These are phyloP conservation scores for Candida sojae DNA, from an alignment of 1,139 yeast species.

Conservation along the genomic window DNA sequence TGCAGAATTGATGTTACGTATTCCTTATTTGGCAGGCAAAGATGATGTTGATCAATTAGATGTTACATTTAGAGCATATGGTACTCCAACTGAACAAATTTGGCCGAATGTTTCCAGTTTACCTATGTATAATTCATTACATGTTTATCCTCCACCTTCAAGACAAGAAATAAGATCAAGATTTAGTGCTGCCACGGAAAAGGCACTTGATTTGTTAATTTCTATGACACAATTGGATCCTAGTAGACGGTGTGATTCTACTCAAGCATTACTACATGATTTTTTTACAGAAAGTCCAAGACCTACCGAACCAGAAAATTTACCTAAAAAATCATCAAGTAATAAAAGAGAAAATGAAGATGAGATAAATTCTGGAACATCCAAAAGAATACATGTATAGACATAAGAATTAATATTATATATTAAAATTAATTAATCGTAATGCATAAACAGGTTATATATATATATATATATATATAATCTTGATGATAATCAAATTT, in stretches of 20 bases:
- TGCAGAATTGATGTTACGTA: slow-evolving; percentile 93
- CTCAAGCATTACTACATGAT: slow-evolving; percentile 62
- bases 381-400: slow-evolving; percentile 17
- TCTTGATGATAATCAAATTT: too few relatives aligned
- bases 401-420: not conserved
- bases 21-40: slow-evolving; percentile 91
- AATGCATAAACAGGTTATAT: not conserved
- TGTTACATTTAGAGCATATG: slow-evolving; percentile 89
- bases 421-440: not conserved
- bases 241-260: slow-evolving; percentile 64
- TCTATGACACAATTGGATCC: slow-evolving; percentile 83
- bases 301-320: slow-evolving; percentile 69
- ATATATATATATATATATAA: not conserved
- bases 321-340: slow-evolving; percentile 54
- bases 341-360: slow-evolving; percentile 19
- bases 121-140: slow-evolving; percentile 71
- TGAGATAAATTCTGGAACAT: slow-evolving; percentile 12
- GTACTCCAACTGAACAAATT: slow-evolving; percentile 88
- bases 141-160: slow-evolving; percentile 81
- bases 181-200: slow-evolving; percentile 90
- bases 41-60: slow-evolving; percentile 89
- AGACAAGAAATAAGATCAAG: slow-evolving; percentile 78
- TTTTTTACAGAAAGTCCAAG: slow-evolving; percentile 76
- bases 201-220: slow-evolving; percentile 75
- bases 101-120: slow-evolving; percentile 91